Conservation (phyloP, 1,284 basidiomycete genomes). For the Mrakiaceae sp. region DNA sequence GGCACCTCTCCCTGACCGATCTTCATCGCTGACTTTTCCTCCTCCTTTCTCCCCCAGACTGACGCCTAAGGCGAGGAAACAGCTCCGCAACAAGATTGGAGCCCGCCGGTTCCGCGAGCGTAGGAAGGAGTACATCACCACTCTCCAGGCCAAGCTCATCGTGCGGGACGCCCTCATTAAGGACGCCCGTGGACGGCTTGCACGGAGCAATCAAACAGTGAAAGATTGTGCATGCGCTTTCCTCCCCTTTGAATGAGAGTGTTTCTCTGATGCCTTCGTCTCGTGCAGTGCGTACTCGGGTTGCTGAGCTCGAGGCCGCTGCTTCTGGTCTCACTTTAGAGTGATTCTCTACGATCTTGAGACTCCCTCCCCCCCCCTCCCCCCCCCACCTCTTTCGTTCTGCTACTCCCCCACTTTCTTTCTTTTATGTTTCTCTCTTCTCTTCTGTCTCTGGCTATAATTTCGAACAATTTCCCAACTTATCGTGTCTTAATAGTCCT, state of each 20-base stretch:
- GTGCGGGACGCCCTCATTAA: conserved; percentile 84
- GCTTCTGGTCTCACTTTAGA: neutral
- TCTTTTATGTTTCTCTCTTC: too few relatives aligned
- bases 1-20: too few relatives aligned
- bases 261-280: neutral
- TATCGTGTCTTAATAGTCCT: too few relatives aligned
- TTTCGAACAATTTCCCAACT: too few relatives aligned
- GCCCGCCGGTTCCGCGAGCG: conserved; percentile 89
- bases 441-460: too few relatives aligned
- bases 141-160: conserved; percentile 84
- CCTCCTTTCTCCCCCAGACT: conserved; percentile 45
- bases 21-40: too few relatives aligned
- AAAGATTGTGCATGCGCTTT: neutral
- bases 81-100: conserved; percentile 86
- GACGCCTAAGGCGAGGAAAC: conserved; percentile 91
- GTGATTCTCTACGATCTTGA: too few relatives aligned
- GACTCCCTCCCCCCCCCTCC: too few relatives aligned
- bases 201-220: neutral
- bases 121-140: conserved; percentile 89
- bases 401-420: too few relatives aligned
- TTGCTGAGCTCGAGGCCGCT: neutral
- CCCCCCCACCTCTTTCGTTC: too few relatives aligned
- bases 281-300: neutral
- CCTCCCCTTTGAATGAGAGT: neutral
- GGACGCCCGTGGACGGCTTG: conserved; percentile 47